phyloP scores from a whole-genome alignment of 164 flowering plant species.

The Vitis rotundifolia region DNA sequence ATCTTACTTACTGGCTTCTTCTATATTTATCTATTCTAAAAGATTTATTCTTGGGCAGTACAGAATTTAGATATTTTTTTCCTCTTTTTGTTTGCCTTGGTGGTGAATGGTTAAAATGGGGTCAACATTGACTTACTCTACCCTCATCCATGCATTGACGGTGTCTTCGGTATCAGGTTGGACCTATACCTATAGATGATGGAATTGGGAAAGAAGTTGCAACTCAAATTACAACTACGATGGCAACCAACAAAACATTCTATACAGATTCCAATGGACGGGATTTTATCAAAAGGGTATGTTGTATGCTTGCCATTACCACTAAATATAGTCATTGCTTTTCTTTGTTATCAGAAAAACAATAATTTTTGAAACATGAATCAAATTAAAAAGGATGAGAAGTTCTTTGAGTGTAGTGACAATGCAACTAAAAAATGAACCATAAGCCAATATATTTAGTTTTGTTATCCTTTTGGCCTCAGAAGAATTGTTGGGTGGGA shows the following conservation, averaged over 20 bases:
- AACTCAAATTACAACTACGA: slow-evolving; percentile 59
- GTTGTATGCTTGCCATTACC: background rate
- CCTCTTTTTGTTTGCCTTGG: background rate
- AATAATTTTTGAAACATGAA: too few relatives aligned
- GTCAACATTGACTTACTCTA: too few relatives aligned
- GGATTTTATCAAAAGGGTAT: slow-evolving; percentile 90
- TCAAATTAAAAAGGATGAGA: too few relatives aligned
- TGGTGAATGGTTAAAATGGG: background rate
- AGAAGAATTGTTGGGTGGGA: too few relatives aligned
- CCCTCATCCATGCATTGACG: too few relatives aligned
- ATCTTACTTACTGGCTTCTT: slow-evolving; percentile 12
- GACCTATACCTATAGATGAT: slow-evolving; percentile 81
- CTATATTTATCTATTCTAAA: background rate
- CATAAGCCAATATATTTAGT: too few relatives aligned
- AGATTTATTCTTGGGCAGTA: background rate
- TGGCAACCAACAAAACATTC: slow-evolving; percentile 76
- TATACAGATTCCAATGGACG: slow-evolving; percentile 95
- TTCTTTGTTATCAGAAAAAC: too few relatives aligned
- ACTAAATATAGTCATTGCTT: too few relatives aligned
- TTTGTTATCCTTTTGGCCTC: too few relatives aligned
- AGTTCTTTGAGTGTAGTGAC: background rate
- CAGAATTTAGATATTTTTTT: background rate
- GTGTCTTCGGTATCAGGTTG: slow-evolving; percentile 39
- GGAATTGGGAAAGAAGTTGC: slow-evolving; percentile 80
- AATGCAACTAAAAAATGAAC: too few relatives aligned